Evolutionary conservation across 225 moss, liverwort and hornwort species (phyloP).

Genomic region (Lunularia cruciata): DNA sequence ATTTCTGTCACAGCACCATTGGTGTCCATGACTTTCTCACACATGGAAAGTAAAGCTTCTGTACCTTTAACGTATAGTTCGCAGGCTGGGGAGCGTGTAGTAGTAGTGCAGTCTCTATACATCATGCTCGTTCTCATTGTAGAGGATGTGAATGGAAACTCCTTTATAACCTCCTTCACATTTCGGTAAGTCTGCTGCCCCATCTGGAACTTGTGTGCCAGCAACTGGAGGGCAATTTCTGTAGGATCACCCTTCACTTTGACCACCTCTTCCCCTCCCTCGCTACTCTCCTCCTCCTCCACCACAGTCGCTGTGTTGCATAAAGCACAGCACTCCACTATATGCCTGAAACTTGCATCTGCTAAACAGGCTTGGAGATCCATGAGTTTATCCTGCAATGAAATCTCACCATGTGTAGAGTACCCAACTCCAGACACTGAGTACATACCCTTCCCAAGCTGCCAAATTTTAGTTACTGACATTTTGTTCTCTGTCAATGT

Average conservation of each 20-base stretch:
- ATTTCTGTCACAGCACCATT: not conserved
- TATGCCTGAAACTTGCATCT: conserved; percentile 26
- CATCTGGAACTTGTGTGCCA: not conserved
- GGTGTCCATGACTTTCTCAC: not conserved
- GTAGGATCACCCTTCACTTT: conserved; percentile 37
- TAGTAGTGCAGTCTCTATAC: not conserved
- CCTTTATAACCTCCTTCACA: not conserved
- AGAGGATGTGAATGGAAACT: not conserved
- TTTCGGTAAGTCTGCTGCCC: not conserved
- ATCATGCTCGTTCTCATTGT: not conserved
- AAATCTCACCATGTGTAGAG: not conserved
- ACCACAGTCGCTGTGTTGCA: conserved; percentile 56
- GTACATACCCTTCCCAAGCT: conserved; percentile 19
- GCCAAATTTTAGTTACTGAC: conserved; percentile 45
- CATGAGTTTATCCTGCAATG: not conserved
- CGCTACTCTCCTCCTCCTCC: conserved; percentile 37
- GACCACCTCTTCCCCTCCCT: conserved; percentile 41
- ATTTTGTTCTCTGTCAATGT: conserved; percentile 50
- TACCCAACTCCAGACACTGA: not conserved
- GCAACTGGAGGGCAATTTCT: not conserved
- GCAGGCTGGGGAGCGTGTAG: not conserved
- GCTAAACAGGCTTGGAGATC: not conserved
- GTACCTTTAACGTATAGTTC: not conserved
- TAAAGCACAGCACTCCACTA: conserved; percentile 56
- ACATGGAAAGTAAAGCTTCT: not conserved